These are phyloP conservation scores for Claviceps sp. DNA, from an alignment of 2,329 filamentous ascomycete genomes.

Conservation along the genomic window DNA sequence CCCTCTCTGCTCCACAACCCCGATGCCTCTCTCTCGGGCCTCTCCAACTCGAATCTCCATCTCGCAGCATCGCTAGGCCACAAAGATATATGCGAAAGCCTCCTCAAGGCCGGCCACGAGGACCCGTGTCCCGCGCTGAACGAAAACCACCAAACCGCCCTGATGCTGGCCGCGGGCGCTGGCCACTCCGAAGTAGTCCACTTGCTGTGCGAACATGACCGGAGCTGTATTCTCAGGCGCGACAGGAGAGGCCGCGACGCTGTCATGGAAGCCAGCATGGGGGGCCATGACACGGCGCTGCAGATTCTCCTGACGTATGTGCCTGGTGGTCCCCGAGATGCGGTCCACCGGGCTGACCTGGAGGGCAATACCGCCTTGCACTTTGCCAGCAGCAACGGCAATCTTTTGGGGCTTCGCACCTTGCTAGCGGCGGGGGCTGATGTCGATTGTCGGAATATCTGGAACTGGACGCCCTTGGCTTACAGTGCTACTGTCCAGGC, in stretches of 20 bases:
- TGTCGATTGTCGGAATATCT: slow-evolving; percentile 56
- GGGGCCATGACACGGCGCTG: slow-evolving; percentile 50
- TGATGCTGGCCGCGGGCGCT: slow-evolving; percentile 61
- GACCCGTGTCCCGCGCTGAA: slow-evolving; percentile 60
- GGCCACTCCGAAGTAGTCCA: slow-evolving; percentile 64
- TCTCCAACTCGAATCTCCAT: slow-evolving; percentile 75
- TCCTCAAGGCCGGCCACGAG: slow-evolving; percentile 67
- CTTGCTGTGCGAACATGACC: slow-evolving; percentile 52
- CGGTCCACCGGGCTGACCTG: slow-evolving; percentile 46
- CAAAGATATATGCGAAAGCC: slow-evolving; percentile 51
- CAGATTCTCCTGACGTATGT: slow-evolving; percentile 50
- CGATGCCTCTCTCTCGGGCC: slow-evolving; percentile 50
- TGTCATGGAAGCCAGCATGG: slow-evolving; percentile 49
- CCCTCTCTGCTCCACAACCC: slow-evolving; percentile 64
- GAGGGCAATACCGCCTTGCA: slow-evolving; percentile 80
- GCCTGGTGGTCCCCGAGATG: slow-evolving; percentile 37
- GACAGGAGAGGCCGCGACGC: slow-evolving; percentile 60
- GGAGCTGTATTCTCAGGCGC: slow-evolving; percentile 46
- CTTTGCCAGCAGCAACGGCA: slow-evolving; percentile 72
- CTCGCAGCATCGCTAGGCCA: slow-evolving; percentile 64
- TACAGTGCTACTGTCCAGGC: slow-evolving; percentile 74
- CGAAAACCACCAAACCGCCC: slow-evolving; percentile 63
- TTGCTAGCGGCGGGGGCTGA: slow-evolving; percentile 69
- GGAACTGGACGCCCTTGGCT: slow-evolving; percentile 70
- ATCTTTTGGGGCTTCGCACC: slow-evolving; percentile 63